Conservation (phyloP, 257 asterid genomes). For the Lantana camara region DNA sequence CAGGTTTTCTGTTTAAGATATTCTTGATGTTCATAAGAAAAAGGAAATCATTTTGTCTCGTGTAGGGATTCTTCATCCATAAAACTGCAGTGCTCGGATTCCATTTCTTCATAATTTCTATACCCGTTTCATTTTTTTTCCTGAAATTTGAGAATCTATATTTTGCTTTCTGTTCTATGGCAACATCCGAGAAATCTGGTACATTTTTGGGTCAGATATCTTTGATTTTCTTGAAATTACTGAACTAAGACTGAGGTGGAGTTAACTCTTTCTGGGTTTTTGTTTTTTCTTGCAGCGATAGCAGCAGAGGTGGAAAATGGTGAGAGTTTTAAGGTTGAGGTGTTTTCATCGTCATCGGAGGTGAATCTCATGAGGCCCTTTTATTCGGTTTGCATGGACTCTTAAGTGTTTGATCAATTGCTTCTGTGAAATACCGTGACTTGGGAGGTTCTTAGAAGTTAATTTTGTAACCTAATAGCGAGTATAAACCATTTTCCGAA, state of each 20-base stretch:
- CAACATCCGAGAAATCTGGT: constrained; percentile 48
- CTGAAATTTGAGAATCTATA: not conserved
- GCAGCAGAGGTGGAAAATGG: constrained; percentile 39
- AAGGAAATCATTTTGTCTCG: constrained; percentile 17
- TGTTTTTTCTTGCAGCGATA: constrained; percentile 27
- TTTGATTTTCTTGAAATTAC: constrained; percentile 12
- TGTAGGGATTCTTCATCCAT: constrained; percentile 11
- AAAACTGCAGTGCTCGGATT: not conserved
- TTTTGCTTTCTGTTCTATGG: constrained; percentile 38
- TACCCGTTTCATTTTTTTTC: constrained; percentile 13
- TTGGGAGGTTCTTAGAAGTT: not conserved
- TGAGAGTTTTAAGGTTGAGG: constrained; percentile 55
- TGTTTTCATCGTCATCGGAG: constrained; percentile 74
- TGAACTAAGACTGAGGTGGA: not conserved
- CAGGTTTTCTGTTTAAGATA: too few species aligned
- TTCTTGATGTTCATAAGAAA: not conserved
- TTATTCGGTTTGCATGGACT: not conserved
- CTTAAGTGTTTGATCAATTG: too few species aligned
- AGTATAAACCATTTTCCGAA: not conserved
- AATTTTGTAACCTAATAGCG: not conserved
- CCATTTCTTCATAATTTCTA: constrained; percentile 13
- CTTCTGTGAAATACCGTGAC: not conserved
- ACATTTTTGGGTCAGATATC: not conserved
- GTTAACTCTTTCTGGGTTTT: not conserved
- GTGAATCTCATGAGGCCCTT: constrained; percentile 30